phyloP scores from a whole-genome alignment of 169 alveolate species.

The Eimeria necatrix region DNA sequence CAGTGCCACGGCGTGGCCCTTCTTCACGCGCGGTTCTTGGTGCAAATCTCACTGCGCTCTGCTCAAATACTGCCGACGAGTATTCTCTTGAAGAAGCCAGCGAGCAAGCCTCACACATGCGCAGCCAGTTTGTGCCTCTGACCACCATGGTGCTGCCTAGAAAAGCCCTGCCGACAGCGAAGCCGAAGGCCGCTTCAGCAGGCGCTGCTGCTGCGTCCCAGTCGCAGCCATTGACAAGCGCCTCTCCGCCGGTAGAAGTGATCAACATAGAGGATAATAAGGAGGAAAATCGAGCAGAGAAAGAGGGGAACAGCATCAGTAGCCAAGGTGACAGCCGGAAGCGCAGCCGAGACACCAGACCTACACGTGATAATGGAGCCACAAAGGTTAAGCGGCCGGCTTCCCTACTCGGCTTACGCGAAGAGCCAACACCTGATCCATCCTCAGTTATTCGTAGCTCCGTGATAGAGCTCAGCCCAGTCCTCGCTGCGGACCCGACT shows the following conservation, averaged over 20 bases:
- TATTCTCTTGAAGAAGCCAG: not conserved
- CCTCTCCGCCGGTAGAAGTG: not conserved
- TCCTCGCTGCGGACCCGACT: not conserved
- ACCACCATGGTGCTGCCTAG: not conserved
- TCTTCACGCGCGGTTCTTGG: no score
- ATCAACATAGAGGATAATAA: not conserved
- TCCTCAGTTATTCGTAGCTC: slow-evolving; percentile 32
- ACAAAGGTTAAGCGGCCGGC: not conserved
- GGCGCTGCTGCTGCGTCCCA: not conserved
- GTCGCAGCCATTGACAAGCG: not conserved
- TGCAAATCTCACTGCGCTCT: no score
- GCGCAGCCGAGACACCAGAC: not conserved
- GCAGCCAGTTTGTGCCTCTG: not conserved
- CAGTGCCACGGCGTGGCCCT: no score
- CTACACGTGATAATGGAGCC: not conserved
- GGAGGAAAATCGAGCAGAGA: not conserved
- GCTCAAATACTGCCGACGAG: no score
- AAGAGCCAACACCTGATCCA: not conserved
- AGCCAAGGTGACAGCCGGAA: not conserved
- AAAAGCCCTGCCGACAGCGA: not conserved
- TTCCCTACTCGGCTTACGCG: not conserved
- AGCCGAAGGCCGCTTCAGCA: not conserved
- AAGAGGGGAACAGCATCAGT: not conserved
- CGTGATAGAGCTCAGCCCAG: not conserved
- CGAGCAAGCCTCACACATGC: not conserved